Conservation (phyloP, 2,329 filamentous ascomycete species). For the Epichloe elymi region DNA sequence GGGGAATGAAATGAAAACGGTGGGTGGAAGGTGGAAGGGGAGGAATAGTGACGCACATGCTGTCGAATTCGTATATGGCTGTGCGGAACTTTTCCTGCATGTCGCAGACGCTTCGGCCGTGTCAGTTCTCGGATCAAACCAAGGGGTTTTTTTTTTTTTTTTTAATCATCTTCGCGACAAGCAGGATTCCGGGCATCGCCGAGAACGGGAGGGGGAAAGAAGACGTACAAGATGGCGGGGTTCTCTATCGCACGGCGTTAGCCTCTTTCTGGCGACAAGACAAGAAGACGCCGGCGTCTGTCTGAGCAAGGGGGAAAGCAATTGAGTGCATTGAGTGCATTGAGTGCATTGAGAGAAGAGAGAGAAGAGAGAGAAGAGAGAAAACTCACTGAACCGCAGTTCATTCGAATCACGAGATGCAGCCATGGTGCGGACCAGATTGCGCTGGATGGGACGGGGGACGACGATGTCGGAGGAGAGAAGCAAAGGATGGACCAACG, state of each 20-base stretch:
- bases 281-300: no score
- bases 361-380: background rate
- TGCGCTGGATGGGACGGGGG: background rate
- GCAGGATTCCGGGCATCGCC: background rate
- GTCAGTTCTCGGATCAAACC: background rate
- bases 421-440: slow-evolving; percentile 4
- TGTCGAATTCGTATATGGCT: slow-evolving; percentile 74
- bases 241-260: slow-evolving; percentile 24
- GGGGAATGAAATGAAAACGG: no score
- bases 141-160: background rate
- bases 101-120: slow-evolving; percentile 62
- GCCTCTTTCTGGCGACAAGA: background rate
- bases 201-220: background rate
- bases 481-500: background rate
- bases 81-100: slow-evolving; percentile 85
- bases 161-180: background rate
- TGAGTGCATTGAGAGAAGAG: no score
- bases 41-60: slow-evolving; percentile 41
- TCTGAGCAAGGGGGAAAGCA: no score
- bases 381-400: slow-evolving; percentile 22
- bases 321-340: background rate
- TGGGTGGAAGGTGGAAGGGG: no score
- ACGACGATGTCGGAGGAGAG: background rate
- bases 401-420: slow-evolving; percentile 3
- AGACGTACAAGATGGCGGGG: slow-evolving; percentile 36